Conservation (phyloP, 257 asterid species). For the Solanum chmielewskii region DNA sequence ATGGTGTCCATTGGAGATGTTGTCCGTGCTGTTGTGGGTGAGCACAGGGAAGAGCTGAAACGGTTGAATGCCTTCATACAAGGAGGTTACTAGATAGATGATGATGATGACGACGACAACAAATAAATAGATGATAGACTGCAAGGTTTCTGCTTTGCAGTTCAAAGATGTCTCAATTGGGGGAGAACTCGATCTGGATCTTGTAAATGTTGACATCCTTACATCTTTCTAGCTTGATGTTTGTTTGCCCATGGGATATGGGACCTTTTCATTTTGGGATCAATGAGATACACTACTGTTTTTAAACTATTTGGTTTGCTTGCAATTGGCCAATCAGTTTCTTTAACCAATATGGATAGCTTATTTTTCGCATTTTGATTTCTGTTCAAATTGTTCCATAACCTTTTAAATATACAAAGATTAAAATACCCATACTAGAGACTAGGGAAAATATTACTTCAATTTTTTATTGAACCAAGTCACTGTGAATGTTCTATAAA, state of each 20-base stretch:
- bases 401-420: not conserved
- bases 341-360: not conserved
- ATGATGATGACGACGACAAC: not conserved
- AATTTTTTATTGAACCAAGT: not conserved
- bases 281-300: not conserved
- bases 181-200: not conserved
- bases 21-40: conserved; percentile 89
- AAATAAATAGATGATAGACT: not conserved
- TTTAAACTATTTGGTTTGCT: not conserved
- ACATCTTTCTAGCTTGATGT: not conserved
- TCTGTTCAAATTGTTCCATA: not conserved
- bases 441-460: not conserved
- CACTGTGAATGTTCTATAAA: not conserved
- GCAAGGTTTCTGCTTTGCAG: not conserved
- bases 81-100: conserved; percentile 60
- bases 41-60: conserved; percentile 73
- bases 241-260: not conserved
- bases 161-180: not conserved
- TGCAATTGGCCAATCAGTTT: not conserved
- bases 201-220: conserved; percentile 22
- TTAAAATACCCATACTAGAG: not conserved
- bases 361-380: not conserved
- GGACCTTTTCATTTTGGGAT: not conserved
- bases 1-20: conserved; percentile 97
- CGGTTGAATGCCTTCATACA: conserved; percentile 79